A percentile compares a stretch with the other conserved stretches of the same genome.
Evolutionary conservation across 495 filamentous ascomycete species (phyloP).

Genomic region (Lophiostoma macrostomum): DNA sequence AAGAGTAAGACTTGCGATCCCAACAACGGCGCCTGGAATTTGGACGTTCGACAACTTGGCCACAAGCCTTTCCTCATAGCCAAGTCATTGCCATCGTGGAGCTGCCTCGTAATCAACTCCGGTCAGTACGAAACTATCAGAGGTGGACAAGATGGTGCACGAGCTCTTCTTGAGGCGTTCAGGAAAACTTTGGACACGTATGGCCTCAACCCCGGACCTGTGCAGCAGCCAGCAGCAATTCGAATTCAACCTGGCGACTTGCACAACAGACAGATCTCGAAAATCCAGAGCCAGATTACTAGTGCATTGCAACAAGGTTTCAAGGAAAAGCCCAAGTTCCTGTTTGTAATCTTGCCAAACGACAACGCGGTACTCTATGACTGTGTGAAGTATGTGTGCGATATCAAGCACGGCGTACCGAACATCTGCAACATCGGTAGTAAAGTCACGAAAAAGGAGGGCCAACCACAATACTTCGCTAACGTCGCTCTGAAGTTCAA

Average conservation of each 20-base stretch:
- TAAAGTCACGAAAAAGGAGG: slow-evolving; percentile 49
- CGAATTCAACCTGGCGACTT: slow-evolving; percentile 3
- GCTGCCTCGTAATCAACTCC: slow-evolving; percentile 25
- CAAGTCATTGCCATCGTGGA: slow-evolving; percentile 18
- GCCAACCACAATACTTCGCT: slow-evolving; percentile 57
- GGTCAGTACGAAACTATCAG: slow-evolving; percentile 6
- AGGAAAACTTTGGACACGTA: slow-evolving; percentile 10
- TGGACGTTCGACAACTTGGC: slow-evolving; percentile 40
- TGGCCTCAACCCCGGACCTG: slow-evolving; percentile 22
- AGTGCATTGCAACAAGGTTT: slow-evolving; percentile 1
- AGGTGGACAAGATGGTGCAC: not conserved
- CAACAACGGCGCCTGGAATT: slow-evolving; percentile 55
- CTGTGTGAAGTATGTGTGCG: slow-evolving; percentile 63
- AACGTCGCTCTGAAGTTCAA: slow-evolving; percentile 84
- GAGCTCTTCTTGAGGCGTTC: slow-evolving; percentile 13
- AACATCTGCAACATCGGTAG: slow-evolving; percentile 59
- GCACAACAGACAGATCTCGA: not conserved
- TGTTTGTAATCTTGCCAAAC: slow-evolving; percentile 62
- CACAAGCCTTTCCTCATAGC: slow-evolving; percentile 18
- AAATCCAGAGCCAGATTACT: not conserved
- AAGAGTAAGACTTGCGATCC: slow-evolving; percentile 32
- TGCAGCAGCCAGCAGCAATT: not conserved
- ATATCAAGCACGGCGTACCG: slow-evolving; percentile 60
- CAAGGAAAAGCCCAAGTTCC: slow-evolving; percentile 42
- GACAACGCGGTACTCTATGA: slow-evolving; percentile 58